Evolutionary conservation across 1,139 yeast genomes (phyloP).

Genomic region (Sugiyamaella castrensis): DNA sequence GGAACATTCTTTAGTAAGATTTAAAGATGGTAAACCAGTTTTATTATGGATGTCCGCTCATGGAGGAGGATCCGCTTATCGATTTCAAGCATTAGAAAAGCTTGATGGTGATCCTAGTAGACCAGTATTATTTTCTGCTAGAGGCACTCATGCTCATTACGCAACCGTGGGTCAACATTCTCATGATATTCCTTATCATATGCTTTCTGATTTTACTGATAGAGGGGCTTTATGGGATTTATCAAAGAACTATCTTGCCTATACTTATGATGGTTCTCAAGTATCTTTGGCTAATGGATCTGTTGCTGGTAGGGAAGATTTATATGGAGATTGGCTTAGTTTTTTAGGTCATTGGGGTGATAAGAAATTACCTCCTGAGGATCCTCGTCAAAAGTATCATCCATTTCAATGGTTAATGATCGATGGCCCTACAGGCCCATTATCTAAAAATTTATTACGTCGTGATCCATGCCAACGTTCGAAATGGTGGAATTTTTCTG

Average conservation of each 20-base stretch:
- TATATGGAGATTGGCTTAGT: slow-evolving; percentile 73
- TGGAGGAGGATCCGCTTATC: slow-evolving; percentile 93
- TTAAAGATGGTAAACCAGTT: slow-evolving; percentile 76
- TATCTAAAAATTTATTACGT: slow-evolving; percentile 69
- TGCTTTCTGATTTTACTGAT: slow-evolving; percentile 89
- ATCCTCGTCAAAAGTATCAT: slow-evolving; percentile 79
- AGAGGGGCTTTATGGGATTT: slow-evolving; percentile 97
- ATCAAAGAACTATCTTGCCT: slow-evolving; percentile 70
- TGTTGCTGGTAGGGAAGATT: slow-evolving; percentile 55
- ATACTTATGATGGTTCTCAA: slow-evolving; percentile 62
- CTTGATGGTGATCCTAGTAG: slow-evolving; percentile 46
- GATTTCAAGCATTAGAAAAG: slow-evolving; percentile 71
- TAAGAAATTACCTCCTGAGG: slow-evolving; percentile 58
- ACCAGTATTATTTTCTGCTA: slow-evolving; percentile 82
- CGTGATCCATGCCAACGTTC: slow-evolving; percentile 72
- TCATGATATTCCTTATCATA: slow-evolving; percentile 89
- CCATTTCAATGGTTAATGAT: slow-evolving; percentile 88
- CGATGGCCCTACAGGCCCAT: slow-evolving; percentile 90
- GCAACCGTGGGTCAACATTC: slow-evolving; percentile 96
- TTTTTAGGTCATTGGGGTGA: slow-evolving; percentile 95
- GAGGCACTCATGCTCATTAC: slow-evolving; percentile 97
- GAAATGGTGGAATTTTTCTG: slow-evolving; percentile 78
- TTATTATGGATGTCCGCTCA: slow-evolving; percentile 98
- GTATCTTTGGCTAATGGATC: slow-evolving; percentile 45
- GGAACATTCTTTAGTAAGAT: slow-evolving; percentile 92